phyloP scores from a whole-genome alignment of 176 grass and related monocot genomes.

The Ensete ventricosum region DNA sequence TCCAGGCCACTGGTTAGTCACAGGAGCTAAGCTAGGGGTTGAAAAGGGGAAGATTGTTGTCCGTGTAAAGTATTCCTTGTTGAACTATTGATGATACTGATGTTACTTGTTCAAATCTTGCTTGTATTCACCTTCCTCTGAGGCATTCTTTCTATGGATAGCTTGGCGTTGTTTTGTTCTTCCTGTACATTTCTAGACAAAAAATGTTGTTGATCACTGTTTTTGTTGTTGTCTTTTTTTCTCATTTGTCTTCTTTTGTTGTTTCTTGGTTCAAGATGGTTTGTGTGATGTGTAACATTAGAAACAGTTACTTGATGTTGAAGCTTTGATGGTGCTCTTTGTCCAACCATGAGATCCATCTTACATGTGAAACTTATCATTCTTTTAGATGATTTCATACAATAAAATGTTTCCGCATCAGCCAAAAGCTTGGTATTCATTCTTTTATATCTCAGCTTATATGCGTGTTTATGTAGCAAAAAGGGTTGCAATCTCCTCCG shows the following conservation, averaged over 20 bases:
- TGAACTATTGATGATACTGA: slow-evolving; percentile 81
- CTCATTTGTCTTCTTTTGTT: no score
- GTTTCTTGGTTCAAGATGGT: neutral
- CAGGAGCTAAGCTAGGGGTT: slow-evolving; percentile 89
- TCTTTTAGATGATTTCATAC: no score
- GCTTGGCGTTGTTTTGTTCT: slow-evolving; percentile 14
- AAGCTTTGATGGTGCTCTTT: neutral
- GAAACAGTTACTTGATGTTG: neutral
- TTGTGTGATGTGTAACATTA: neutral
- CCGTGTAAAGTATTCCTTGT: slow-evolving; percentile 93
- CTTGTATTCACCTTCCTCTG: neutral
- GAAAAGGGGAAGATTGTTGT: slow-evolving; percentile 89
- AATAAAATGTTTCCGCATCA: no score
- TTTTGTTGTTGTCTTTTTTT: no score
- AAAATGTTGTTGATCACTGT: neutral
- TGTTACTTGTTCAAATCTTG: neutral
- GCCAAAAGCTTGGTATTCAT: no score
- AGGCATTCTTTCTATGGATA: slow-evolving; percentile 12
- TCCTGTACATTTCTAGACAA: slow-evolving; percentile 6
- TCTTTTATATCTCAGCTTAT: no score
- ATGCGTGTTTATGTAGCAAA: no score
- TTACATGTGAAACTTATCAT: no score
- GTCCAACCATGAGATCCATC: no score
- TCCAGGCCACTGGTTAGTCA: slow-evolving; percentile 95
- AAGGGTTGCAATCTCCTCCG: no score